Percentiles rank a stretch among this genome's conserved stretches.
phyloP scores from a whole-genome alignment of 352 stramenopile species.

The Elongisporangium prolatum region DNA sequence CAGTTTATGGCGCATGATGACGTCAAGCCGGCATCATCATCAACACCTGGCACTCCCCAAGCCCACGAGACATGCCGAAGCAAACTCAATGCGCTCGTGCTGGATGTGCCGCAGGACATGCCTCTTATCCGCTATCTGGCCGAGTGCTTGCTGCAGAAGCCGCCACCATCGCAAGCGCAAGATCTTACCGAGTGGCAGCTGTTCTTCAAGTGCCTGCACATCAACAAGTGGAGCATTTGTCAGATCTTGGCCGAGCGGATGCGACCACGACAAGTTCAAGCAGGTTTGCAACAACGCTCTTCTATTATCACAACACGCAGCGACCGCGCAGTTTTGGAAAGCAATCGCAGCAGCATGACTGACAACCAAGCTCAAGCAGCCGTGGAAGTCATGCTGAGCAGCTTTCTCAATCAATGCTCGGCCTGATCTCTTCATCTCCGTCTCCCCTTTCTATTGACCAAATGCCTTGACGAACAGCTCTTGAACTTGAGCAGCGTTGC shows the following conservation, averaged over 20 bases:
- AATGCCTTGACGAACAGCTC: slow-evolving; percentile 67
- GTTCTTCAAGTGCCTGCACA: slow-evolving; percentile 17
- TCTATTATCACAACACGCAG: not conserved
- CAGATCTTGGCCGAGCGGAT: slow-evolving; percentile 23
- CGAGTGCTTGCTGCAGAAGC: not conserved
- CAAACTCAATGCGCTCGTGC: not conserved
- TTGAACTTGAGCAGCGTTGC: slow-evolving; percentile 55
- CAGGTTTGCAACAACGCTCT: not conserved
- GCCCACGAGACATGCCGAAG: not conserved
- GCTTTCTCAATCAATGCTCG: slow-evolving; percentile 6
- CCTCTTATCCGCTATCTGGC: not conserved
- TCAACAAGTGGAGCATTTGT: slow-evolving; percentile 18
- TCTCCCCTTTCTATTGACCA: slow-evolving; percentile 11
- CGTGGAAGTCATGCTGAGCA: not conserved
- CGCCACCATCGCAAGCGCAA: not conserved
- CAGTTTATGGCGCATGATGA: not conserved
- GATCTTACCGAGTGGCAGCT: slow-evolving; percentile 12
- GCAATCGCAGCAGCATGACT: not conserved
- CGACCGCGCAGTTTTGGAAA: not conserved
- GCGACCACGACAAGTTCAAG: slow-evolving; percentile 5
- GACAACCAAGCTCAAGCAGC: not conserved
- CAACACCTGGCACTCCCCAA: not conserved
- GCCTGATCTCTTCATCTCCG: slow-evolving; percentile 11
- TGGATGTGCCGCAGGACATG: not conserved
- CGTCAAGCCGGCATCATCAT: not conserved